Conservation (phyloP, 495 filamentous ascomycete species). For the Aspergillus cavernicola region DNA sequence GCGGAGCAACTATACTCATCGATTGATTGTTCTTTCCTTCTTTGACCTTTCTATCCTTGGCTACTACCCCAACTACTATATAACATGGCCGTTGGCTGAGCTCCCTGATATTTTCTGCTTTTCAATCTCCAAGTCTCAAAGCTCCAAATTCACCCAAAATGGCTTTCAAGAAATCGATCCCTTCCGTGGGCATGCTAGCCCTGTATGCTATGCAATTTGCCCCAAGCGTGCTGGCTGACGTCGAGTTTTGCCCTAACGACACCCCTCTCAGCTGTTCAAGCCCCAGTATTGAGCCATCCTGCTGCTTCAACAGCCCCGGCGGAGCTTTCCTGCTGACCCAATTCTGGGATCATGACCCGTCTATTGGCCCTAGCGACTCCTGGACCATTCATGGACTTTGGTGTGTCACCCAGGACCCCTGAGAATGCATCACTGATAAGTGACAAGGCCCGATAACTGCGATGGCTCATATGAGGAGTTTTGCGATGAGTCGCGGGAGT, state of each 20-base stretch:
- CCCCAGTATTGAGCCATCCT: slow-evolving; percentile 41
- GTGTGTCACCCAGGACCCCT: slow-evolving; percentile 20
- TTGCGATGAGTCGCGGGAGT: slow-evolving; percentile 62
- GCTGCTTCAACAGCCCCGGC: slow-evolving; percentile 74
- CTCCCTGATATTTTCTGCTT: not conserved
- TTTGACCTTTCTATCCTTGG: slow-evolving; percentile 1
- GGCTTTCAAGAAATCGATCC: slow-evolving; percentile 11
- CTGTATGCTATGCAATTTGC: slow-evolving; percentile 21
- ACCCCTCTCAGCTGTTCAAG: slow-evolving; percentile 38
- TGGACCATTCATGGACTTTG: slow-evolving; percentile 85
- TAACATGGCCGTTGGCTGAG: not conserved
- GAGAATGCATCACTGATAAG: not conserved
- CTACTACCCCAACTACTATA: slow-evolving; percentile 2
- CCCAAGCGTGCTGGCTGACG: slow-evolving; percentile 21
- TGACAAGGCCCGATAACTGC: slow-evolving; percentile 68
- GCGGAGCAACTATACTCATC: not conserved
- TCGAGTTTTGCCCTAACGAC: slow-evolving; percentile 27
- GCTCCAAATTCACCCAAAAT: slow-evolving; percentile 10
- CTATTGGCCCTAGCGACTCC: slow-evolving; percentile 62
- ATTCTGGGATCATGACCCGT: slow-evolving; percentile 73
- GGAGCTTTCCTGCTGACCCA: slow-evolving; percentile 73
- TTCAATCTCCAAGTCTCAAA: not conserved
- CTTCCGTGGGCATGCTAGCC: slow-evolving; percentile 28
- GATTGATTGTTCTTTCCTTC: not conserved
- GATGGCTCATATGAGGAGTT: slow-evolving; percentile 68